These are phyloP conservation scores for Fusarium mangiferae DNA, from an alignment of 2,329 filamentous ascomycete species.

Conservation along the genomic window DNA sequence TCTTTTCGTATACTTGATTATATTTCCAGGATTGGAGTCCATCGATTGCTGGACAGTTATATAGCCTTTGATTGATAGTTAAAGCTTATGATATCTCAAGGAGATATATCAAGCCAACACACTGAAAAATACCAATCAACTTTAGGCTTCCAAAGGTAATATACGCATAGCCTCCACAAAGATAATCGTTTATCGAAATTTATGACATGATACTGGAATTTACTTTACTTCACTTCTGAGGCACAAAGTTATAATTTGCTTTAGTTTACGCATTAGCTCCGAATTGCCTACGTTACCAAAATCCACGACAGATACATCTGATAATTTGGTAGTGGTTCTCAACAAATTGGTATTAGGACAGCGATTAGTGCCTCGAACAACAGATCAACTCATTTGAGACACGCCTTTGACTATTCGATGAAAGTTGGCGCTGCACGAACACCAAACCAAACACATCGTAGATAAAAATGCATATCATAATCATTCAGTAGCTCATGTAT, in stretches of 20 bases:
- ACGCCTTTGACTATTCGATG: no score
- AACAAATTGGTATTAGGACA: neutral
- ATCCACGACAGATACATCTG: no score
- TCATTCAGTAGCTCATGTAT: no score
- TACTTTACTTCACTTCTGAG: neutral
- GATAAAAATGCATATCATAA: neutral
- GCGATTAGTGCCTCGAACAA: neutral
- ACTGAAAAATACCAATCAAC: no score
- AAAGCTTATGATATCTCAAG: no score
- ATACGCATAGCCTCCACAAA: no score
- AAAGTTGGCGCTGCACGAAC: no score
- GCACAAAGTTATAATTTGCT: neutral
- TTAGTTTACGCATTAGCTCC: neutral
- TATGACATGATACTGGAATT: neutral
- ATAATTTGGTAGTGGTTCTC: neutral
- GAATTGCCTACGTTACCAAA: no score
- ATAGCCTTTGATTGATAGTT: no score
- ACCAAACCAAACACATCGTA: neutral
- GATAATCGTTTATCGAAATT: neutral
- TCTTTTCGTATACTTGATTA: rapidly evolving
- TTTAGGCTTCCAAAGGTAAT: no score
- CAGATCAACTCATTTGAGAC: no score
- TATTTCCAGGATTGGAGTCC: neutral
- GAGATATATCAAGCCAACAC: no score
- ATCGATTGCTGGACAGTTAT: rapidly evolving